These are phyloP conservation scores for Filosporella fistucella DNA, from an alignment of 495 filamentous ascomycete species.

Conservation along the genomic window DNA sequence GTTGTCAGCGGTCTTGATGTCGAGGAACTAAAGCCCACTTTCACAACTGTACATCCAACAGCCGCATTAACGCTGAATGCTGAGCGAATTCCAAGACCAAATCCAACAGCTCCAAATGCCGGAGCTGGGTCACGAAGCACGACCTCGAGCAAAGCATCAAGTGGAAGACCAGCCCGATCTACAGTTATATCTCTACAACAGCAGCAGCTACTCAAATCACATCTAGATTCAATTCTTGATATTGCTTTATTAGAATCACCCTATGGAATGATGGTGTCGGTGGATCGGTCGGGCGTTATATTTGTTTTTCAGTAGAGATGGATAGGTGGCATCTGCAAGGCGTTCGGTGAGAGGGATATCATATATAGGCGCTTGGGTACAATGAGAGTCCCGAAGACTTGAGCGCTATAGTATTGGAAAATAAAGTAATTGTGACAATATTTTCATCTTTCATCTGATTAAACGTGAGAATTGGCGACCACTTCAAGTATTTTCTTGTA, in stretches of 20 bases:
- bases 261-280: slow-evolving; percentile 88
- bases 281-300: slow-evolving; percentile 85
- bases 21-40: slow-evolving; percentile 68
- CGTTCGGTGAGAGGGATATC: slow-evolving; percentile 6
- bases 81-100: slow-evolving; percentile 57
- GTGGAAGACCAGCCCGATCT: slow-evolving; percentile 57
- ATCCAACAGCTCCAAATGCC: slow-evolving; percentile 33
- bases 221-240: slow-evolving; percentile 86
- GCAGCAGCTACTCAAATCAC: slow-evolving; percentile 76
- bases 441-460: no score
- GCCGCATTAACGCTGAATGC: slow-evolving; percentile 65
- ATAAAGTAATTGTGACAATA: no score
- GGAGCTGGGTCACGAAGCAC: slow-evolving; percentile 30
- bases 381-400: no score
- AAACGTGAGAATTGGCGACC: no score
- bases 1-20: slow-evolving; percentile 74
- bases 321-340: slow-evolving; percentile 14
- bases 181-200: slow-evolving; percentile 89
- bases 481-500: no score
- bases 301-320: slow-evolving; percentile 76
- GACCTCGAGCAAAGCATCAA: slow-evolving; percentile 26
- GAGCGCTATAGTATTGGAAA: no score
- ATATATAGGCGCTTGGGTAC: no score
- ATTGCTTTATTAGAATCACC: slow-evolving; percentile 83
- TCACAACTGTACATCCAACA: slow-evolving; percentile 64